These are phyloP conservation scores for Candida hungchunana DNA, from an alignment of 805 yeast species.

Conservation along the genomic window DNA sequence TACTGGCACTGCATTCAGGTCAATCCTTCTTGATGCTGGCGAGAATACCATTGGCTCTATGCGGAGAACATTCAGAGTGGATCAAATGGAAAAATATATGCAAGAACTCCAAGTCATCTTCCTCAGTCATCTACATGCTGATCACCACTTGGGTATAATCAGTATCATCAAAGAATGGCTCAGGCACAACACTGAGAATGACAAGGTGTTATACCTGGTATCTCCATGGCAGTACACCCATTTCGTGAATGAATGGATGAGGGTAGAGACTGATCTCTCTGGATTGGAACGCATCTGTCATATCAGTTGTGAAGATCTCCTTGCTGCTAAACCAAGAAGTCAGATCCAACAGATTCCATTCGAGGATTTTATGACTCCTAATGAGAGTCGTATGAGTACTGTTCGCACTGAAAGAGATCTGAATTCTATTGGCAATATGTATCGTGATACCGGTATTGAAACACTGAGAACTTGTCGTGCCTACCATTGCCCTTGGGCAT, in stretches of 20 bases:
- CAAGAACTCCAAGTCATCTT: constrained; percentile 61
- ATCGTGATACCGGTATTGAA: constrained; percentile 5
- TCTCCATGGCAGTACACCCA: constrained; percentile 71
- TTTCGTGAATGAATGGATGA: constrained; percentile 68
- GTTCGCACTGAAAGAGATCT: constrained; percentile 28
- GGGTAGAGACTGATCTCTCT: constrained; percentile 36
- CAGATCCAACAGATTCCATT: constrained; percentile 29
- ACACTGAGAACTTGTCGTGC: constrained; percentile 66
- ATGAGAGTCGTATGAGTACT: no score
- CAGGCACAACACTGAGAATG: constrained; percentile 35
- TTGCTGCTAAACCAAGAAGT: constrained; percentile 33
- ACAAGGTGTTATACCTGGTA: constrained; percentile 48
- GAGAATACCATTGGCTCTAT: constrained; percentile 83
- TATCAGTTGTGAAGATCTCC: constrained; percentile 58
- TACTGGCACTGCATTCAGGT: constrained; percentile 30
- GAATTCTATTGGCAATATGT: constrained; percentile 23
- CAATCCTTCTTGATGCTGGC: constrained; percentile 85
- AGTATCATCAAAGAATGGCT: constrained; percentile 69
- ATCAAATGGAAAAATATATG: constrained; percentile 41
- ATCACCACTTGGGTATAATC: constrained; percentile 86
- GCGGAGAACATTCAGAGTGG: constrained; percentile 53
- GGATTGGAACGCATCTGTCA: constrained; percentile 43
- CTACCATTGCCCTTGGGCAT: constrained; percentile 79
- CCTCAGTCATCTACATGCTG: constrained; percentile 93
- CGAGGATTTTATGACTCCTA: constrained; percentile 17